Base-by-base conservation (phyloP, 2,329 filamentous ascomycete species). In the Fusarium sp. region DNA sequence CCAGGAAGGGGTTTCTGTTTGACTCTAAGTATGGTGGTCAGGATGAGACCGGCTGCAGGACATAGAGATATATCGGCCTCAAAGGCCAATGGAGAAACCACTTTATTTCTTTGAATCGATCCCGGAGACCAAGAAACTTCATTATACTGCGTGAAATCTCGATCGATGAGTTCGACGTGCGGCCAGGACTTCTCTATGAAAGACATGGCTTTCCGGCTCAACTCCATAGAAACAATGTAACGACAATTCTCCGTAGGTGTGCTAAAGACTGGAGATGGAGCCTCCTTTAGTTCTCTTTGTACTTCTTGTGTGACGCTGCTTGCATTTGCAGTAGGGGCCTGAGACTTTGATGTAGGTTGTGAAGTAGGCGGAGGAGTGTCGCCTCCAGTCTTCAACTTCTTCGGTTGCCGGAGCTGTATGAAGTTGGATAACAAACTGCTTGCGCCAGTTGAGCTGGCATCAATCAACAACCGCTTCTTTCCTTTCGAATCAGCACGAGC, bases 31-130 rank as follows among this genome's bases (percentile, higher is more conserved):
- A 94, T 81, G 0, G 88, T 92, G 1, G 92, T 92, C 21, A 92
- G 75, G 1, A 97, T 78, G 4, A 97, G 80, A 0, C 92, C 93
- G 0, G 87, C 88, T 0, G 82, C 84, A 0, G 92, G 89, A 0
- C 92, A 92, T 7, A 94, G 73, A 2, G 91, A 86, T 5, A 97
- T 79, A 72, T 97, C 94, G 4, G 92, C 90, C 76, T 93, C 91
- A 8, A 82, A 80, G 2, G 80, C 79, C 2, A 86, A 77, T 0
- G 80, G 68, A 1, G 82, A 84, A 6, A 73, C 63, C 4, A 80
- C 14, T 43, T 69, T 61, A n/a, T 27, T 69, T 64, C 25, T 78
- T 72, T 49, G 78, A 74, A 55, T 48, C 6, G 66, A 72, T 4
- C 65, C 55, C 68, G 76, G 27, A 55, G 78, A 57, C 81, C 81